phyloP scores from a whole-genome alignment of 2,329 filamentous ascomycete species.

The Lasiodiplodia sp. region DNA sequence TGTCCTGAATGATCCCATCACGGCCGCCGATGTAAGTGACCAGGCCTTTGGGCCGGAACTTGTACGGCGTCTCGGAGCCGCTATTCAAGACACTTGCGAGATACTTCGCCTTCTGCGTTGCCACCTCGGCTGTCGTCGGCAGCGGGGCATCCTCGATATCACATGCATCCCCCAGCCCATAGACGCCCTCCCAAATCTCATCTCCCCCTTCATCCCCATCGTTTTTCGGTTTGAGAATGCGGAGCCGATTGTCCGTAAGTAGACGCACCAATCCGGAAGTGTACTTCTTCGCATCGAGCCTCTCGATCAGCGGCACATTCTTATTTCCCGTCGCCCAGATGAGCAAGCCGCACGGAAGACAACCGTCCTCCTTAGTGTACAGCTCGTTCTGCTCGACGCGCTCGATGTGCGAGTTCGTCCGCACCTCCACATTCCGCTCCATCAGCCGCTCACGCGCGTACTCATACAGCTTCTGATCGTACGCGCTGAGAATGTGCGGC shows the following conservation, averaged over 20 bases:
- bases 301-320: slow-evolving; percentile 43
- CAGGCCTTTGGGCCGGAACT: slow-evolving; percentile 48
- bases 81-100: slow-evolving; percentile 41
- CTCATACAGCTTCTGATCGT: slow-evolving; percentile 51
- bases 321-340: slow-evolving; percentile 52
- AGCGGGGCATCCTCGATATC: slow-evolving; percentile 48
- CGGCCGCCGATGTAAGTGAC: slow-evolving; percentile 52
- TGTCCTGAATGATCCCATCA: slow-evolving; percentile 52
- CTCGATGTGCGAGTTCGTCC: slow-evolving; percentile 49
- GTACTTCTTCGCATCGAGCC: slow-evolving; percentile 43
- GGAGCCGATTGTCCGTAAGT: slow-evolving; percentile 44
- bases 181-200: slow-evolving; percentile 32
- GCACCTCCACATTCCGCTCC: slow-evolving; percentile 47
- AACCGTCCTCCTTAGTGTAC: slow-evolving; percentile 46
- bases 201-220: slow-evolving; percentile 36
- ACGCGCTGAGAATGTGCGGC: slow-evolving; percentile 50
- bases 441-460: slow-evolving; percentile 51
- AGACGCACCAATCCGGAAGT: slow-evolving; percentile 46
- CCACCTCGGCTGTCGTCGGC: slow-evolving; percentile 48
- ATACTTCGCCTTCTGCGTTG: slow-evolving; percentile 49
- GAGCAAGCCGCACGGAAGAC: slow-evolving; percentile 47
- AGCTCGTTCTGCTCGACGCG: slow-evolving; percentile 45
- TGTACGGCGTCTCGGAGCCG: slow-evolving; percentile 59
- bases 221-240: slow-evolving; percentile 38
- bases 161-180: slow-evolving; percentile 48